These are phyloP conservation scores for Clonostachys rhizophaga DNA, from an alignment of 2,329 filamentous ascomycete species.

Conservation along the genomic window DNA sequence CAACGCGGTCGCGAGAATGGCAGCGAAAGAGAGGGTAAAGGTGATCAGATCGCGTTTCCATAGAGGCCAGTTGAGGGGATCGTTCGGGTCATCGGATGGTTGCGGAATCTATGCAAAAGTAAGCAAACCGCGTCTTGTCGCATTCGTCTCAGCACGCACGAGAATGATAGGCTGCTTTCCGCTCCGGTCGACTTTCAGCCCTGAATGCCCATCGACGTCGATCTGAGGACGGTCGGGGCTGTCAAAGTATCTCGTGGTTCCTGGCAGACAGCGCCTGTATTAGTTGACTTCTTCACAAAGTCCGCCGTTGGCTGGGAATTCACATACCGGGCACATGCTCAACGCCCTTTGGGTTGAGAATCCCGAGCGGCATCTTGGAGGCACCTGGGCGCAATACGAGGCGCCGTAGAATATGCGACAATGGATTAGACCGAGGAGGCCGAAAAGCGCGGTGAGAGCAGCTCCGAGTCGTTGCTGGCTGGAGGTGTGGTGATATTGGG, in stretches of 20 bases:
- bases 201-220: constrained; percentile 28
- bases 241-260: constrained; percentile 62
- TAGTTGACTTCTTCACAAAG: neutral
- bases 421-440: neutral
- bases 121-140: too few species aligned
- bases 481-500: too few species aligned
- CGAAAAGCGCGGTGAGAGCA: neutral
- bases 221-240: constrained; percentile 44
- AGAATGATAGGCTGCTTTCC: constrained; percentile 70
- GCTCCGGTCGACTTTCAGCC: constrained; percentile 68
- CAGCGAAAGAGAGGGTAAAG: constrained; percentile 70
- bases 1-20: constrained; percentile 79
- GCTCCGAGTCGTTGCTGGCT: too few species aligned
- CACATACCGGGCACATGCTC: constrained; percentile 71
- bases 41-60: constrained; percentile 83
- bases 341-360: constrained; percentile 63
- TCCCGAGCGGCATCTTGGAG: constrained; percentile 48
- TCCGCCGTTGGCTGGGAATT: neutral
- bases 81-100: constrained; percentile 85
- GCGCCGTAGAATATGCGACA: too few species aligned
- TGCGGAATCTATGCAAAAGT: constrained; percentile 55
- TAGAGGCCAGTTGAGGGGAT: constrained; percentile 81
- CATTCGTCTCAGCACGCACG: constrained; percentile 32
- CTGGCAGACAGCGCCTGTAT: constrained; percentile 20
- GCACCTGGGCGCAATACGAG: too few species aligned